These are phyloP conservation scores for Barnettozyma vustinii DNA, from an alignment of 805 yeast genomes.

Conservation along the genomic window DNA sequence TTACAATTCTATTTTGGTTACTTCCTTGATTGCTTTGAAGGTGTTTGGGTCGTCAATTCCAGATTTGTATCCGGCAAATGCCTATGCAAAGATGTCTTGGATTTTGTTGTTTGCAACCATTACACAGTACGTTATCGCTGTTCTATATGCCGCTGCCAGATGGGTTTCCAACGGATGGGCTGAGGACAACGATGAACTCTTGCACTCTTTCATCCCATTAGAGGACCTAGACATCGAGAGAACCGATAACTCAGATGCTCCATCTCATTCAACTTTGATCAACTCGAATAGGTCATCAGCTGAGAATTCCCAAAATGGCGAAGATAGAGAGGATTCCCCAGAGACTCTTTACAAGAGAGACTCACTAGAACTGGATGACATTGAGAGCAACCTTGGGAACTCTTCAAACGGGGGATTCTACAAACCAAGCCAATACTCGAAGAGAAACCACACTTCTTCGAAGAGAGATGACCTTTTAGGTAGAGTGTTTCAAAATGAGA, in stretches of 20 bases:
- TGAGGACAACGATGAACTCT: constrained; percentile 9
- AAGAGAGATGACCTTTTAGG: constrained; percentile 31
- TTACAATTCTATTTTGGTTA: constrained; percentile 40
- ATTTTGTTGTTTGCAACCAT: constrained; percentile 49
- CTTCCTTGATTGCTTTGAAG: constrained; percentile 50
- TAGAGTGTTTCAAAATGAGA: constrained; percentile 30
- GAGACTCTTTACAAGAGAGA: constrained; percentile 17
- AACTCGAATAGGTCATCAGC: constrained; percentile 11
- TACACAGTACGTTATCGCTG: constrained; percentile 50
- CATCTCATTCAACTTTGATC: constrained; percentile 22
- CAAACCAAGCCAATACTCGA: neutral
- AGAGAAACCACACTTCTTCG: constrained; percentile 4
- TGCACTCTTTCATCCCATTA: constrained; percentile 25
- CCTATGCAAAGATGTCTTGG: constrained; percentile 61
- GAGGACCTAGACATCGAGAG: constrained; percentile 26
- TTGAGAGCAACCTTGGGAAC: constrained; percentile 9
- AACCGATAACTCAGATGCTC: constrained; percentile 10
- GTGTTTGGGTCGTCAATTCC: constrained; percentile 58
- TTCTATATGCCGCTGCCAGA: constrained; percentile 41
- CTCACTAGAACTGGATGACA: constrained; percentile 19
- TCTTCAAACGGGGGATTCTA: constrained; percentile 1
- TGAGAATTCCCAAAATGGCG: constrained; percentile 6
- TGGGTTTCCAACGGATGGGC: constrained; percentile 33
- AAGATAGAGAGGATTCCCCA: constrained; percentile 13
- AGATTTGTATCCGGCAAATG: constrained; percentile 69